Conservation (phyloP, 371 early-diverging fungal genomes). For the Mortierella sp. region DNA sequence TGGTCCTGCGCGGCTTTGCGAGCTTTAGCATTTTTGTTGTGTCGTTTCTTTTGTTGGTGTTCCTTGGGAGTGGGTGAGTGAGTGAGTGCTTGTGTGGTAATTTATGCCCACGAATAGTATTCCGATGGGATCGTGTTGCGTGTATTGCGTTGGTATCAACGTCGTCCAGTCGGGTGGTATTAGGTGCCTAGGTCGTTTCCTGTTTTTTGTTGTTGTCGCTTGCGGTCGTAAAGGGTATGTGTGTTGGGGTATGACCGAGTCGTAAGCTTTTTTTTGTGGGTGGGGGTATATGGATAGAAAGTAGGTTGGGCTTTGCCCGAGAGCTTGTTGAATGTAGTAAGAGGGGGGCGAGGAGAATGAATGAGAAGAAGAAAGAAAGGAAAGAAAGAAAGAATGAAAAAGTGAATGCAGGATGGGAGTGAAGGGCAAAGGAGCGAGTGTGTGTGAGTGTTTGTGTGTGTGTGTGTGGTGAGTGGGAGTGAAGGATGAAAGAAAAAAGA, state of each 20-base stretch:
- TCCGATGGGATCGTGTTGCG: neutral
- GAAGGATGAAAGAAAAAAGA: neutral
- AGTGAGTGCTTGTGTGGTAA: neutral
- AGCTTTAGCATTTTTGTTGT: slow-evolving; percentile 59
- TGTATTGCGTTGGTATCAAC: neutral
- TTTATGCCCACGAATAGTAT: neutral
- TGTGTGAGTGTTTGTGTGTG: neutral
- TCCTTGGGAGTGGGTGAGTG: neutral
- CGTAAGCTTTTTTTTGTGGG: neutral
- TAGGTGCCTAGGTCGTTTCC: neutral
- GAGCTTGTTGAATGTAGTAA: neutral
- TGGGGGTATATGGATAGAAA: neutral
- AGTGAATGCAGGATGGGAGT: neutral
- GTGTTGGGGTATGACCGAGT: neutral
- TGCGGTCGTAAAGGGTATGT: neutral
- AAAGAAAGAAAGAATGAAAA: slow-evolving; percentile 15
- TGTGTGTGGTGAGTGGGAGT: neutral
- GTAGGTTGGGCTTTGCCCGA: neutral
- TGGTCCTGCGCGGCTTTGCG: slow-evolving; percentile 67
- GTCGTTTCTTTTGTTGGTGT: slow-evolving; percentile 21
- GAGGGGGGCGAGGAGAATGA: no score
- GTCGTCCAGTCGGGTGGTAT: neutral
- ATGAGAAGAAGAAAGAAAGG: slow-evolving; percentile 9
- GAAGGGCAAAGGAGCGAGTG: neutral
- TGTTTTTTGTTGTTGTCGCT: neutral